Evolutionary conservation across 192 early-diverging fungal species (phyloP).

Genomic region (Gaertneriomyces sp.): DNA sequence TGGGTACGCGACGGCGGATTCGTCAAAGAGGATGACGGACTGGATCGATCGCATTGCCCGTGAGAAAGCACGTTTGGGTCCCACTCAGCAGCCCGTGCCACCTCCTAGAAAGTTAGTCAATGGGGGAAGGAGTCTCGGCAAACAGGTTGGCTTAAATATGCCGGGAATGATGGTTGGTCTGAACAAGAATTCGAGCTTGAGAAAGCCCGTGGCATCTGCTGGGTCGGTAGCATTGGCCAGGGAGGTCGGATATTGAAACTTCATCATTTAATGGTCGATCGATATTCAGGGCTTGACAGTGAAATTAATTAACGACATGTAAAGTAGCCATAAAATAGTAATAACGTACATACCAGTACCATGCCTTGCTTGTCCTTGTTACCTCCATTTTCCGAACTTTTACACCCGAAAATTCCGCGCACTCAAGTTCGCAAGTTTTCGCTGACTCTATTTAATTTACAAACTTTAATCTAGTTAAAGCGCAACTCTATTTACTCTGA

Average conservation of each 20-base stretch:
- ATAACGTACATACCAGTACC: no score
- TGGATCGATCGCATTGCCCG: constrained; percentile 31
- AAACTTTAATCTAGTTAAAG: no score
- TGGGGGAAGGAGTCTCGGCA: neutral
- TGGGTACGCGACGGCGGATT: constrained; percentile 36
- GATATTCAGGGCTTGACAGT: no score
- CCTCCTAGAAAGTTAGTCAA: constrained; percentile 16
- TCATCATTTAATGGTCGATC: no score
- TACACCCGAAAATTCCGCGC: no score
- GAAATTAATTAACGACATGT: no score
- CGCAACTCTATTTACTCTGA: no score
- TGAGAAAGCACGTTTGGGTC: constrained; percentile 26
- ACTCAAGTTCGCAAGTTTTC: no score
- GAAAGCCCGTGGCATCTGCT: neutral
- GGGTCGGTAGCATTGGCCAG: neutral
- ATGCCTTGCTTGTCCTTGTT: no score
- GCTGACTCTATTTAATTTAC: no score
- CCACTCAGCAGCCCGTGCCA: constrained; percentile 16
- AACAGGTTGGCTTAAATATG: neutral
- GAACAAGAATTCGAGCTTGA: neutral
- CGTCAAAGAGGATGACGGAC: constrained; percentile 17
- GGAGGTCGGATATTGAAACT: neutral
- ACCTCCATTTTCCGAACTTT: no score
- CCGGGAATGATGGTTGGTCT: neutral
- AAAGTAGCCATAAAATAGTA: no score